phyloP scores from a whole-genome alignment of 2,329 filamentous ascomycete species.

The Phialophora macrospora region DNA sequence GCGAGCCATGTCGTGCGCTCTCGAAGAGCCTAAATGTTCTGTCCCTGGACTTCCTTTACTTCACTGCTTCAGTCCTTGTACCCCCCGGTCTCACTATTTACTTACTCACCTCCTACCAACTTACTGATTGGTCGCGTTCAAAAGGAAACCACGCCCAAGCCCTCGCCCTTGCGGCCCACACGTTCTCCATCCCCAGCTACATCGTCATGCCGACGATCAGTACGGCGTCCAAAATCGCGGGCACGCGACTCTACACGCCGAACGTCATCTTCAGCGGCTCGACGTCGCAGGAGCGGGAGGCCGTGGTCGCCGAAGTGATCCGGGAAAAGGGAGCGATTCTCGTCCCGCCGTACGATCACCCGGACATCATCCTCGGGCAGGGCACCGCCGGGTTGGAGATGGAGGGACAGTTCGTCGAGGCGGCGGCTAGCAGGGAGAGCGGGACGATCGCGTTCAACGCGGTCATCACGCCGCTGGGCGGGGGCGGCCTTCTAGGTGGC shows the following conservation, averaged over 20 bases:
- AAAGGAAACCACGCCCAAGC: slow-evolving; percentile 94
- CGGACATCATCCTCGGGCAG: slow-evolving; percentile 88
- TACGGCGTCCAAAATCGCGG: slow-evolving; percentile 83
- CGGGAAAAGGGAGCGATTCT: slow-evolving; percentile 74
- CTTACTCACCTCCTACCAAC: background rate
- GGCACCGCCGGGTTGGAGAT: slow-evolving; percentile 88
- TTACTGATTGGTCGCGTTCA: background rate
- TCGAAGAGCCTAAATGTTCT: background rate
- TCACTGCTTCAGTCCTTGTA: background rate
- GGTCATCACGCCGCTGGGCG: slow-evolving; percentile 82
- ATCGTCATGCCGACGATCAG: slow-evolving; percentile 93
- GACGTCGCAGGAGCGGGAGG: slow-evolving; percentile 80
- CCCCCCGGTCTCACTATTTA: background rate
- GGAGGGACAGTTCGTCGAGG: slow-evolving; percentile 69
- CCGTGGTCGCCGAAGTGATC: slow-evolving; percentile 71
- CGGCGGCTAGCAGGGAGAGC: slow-evolving; percentile 41
- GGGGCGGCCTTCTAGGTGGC: slow-evolving; percentile 85
- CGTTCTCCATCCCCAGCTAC: slow-evolving; percentile 74
- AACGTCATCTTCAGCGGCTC: slow-evolving; percentile 80
- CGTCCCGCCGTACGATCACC: slow-evolving; percentile 90
- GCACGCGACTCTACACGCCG: slow-evolving; percentile 77
- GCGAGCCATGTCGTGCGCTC: background rate
- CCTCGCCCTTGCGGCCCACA: slow-evolving; percentile 79
- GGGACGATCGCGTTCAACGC: slow-evolving; percentile 59
- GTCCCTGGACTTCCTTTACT: background rate